Evolutionary conservation across 1,284 basidiomycete species (phyloP).

Genomic region (Prillingera fragicola): DNA sequence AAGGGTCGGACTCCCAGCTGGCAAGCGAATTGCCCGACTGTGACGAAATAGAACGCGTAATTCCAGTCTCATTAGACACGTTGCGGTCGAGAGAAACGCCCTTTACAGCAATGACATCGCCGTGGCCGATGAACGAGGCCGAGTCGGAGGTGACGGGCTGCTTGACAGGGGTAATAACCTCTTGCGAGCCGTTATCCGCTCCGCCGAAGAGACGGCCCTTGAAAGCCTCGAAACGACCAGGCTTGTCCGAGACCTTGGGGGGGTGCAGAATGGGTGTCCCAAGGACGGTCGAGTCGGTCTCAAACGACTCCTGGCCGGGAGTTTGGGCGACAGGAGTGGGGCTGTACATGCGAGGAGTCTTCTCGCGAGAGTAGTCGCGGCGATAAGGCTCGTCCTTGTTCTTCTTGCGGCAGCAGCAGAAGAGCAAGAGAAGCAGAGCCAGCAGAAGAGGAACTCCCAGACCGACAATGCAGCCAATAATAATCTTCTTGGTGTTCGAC

Average conservation of each 20-base stretch:
- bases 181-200: too few species aligned
- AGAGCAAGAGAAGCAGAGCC: conserved; percentile 34
- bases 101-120: conserved; percentile 35
- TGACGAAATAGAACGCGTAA: conserved; percentile 6
- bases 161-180: too few species aligned
- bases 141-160: conserved; percentile 15
- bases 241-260: background rate
- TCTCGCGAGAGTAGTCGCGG: conserved; percentile 2
- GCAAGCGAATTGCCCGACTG: conserved; percentile 8
- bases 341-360: background rate
- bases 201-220: too few species aligned
- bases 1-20: conserved; percentile 44
- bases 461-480: conserved; percentile 44
- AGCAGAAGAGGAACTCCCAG: conserved; percentile 23
- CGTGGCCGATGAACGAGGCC: conserved; percentile 30
- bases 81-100: background rate
- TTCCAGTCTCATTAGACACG: conserved; percentile 19
- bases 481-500: conserved; percentile 41
- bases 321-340: conserved; percentile 1
- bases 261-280: conserved; percentile 28
- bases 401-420: conserved; percentile 37
- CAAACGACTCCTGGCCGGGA: conserved; percentile 23
- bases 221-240: too few species aligned
- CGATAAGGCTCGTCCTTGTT: conserved; percentile 16
- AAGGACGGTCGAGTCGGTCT: conserved; percentile 30